Base-by-base conservation (phyloP, 768 basidiomycete species). In the Coprinopsis sp. region DNA sequence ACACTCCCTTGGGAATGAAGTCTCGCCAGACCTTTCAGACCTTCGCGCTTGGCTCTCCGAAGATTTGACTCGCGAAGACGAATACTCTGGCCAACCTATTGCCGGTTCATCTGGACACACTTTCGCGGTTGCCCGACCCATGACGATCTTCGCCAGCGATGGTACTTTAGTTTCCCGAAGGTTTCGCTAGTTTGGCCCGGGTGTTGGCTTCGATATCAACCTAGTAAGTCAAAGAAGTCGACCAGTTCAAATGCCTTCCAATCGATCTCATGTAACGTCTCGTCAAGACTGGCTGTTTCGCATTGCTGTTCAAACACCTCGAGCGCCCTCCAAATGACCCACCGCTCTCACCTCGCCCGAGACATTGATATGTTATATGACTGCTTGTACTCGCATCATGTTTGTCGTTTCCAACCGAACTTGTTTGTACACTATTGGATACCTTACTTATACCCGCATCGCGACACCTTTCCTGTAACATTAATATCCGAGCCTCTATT, bases 21-120 rank as follows among this genome's bases (percentile, higher is more conserved):
- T 36, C 24, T 46, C 56, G 30, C n/a, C 48, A 21, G 62, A 60
- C 33, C 53, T 57, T 33, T 51, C 59, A 25, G 64, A 67, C 48
- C 57, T 67, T 45, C 53, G 53, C 42, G 57, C 54, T 45, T 66
- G 65, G 65, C 60, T 69, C 18, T 59, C 59, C 19, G 57, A 63
- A 46, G 61, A 63, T 30, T 25, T 56, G 16, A 27, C 37, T 19
- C 50, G 44, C 24, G 52, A 55, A 38, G 51, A 38, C 10, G 48
- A 19, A 11, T 28, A n/a, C 3, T 16, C 28, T 46, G 19, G 21
- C 14, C 30, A 31, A 31, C 30, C 10, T 31, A 31, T 31, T 31
- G 10, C 8, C 30, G n/a, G n/a, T n/a, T 31, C 30, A n/a, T 31
- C 30, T 8, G 8, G n/a, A 31, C 8, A 8, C 30, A 31, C 30